A percentile compares a stretch with the other conserved stretches of the same genome.
These are phyloP conservation scores for Phytophthora pistaciae DNA, from an alignment of 352 stramenopile species.

Conservation along the genomic window DNA sequence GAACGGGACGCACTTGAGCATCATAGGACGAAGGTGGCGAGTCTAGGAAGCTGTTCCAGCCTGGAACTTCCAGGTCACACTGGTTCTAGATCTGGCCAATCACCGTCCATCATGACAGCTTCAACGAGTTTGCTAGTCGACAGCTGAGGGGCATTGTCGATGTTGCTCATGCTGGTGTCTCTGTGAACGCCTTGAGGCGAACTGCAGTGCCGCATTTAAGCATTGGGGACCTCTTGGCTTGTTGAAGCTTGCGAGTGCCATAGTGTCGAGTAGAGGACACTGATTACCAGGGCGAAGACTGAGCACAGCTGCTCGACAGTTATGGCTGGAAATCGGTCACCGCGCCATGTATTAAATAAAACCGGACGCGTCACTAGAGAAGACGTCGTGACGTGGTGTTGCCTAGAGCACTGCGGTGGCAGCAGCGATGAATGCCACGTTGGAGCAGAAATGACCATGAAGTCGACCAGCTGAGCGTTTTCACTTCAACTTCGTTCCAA, in stretches of 20 bases:
- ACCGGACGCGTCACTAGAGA: background rate
- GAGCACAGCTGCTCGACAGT: background rate
- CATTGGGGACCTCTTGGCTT: no score
- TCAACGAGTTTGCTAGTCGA: slow-evolving; percentile 13
- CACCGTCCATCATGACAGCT: slow-evolving; percentile 2
- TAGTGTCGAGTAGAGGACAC: no score
- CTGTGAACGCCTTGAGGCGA: no score
- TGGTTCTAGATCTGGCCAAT: slow-evolving; percentile 22
- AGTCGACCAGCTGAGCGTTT: background rate
- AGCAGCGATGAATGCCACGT: background rate
- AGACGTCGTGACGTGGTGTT: background rate
- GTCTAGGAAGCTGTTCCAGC: background rate
- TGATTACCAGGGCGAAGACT: background rate
- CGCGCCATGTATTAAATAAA: background rate
- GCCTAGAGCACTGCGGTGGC: background rate
- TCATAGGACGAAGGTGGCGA: slow-evolving; percentile 19
- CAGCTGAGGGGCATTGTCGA: background rate
- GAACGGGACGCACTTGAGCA: slow-evolving; percentile 78
- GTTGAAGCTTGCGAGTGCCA: no score
- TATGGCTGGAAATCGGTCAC: background rate
- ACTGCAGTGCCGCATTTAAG: no score
- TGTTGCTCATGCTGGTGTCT: background rate
- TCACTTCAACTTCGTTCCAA: background rate
- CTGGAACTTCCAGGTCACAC: background rate
- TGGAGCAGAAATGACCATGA: background rate